phyloP scores from a whole-genome alignment of 2,329 filamentous ascomycete species.

The Colletotrichum eremochloae region DNA sequence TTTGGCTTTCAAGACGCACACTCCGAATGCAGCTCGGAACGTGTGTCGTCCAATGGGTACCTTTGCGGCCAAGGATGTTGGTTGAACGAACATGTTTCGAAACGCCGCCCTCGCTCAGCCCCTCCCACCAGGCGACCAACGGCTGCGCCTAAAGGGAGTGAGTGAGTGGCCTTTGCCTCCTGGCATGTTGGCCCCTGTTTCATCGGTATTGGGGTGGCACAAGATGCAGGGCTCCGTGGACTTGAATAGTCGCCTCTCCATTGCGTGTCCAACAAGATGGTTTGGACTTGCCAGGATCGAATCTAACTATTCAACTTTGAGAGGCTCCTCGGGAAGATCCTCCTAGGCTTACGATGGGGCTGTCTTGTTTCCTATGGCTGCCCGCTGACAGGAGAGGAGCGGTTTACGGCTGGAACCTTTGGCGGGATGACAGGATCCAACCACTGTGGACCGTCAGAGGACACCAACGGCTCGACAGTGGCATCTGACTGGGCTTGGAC shows the following conservation, averaged over 20 bases:
- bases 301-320: neutral
- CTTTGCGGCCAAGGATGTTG: constrained; percentile 21
- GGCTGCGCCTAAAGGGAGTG: constrained; percentile 17
- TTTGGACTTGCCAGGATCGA: neutral
- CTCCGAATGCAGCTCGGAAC: constrained; percentile 5
- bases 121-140: constrained; percentile 28
- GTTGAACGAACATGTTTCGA: constrained; percentile 38
- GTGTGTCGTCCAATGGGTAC: constrained; percentile 33
- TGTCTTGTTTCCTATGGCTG: constrained; percentile 1
- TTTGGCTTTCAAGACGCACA: neutral
- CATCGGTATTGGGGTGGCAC: constrained; percentile 32
- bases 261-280: neutral
- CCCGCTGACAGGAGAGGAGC: constrained; percentile 9
- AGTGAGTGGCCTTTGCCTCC: neutral
- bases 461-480: constrained; percentile 15
- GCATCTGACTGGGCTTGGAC: constrained; percentile 7
- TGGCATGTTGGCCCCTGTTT: constrained; percentile 36
- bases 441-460: constrained; percentile 13
- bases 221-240: neutral
- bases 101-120: constrained; percentile 35
- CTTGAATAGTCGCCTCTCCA: neutral
- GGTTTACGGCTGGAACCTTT: constrained; percentile 1
- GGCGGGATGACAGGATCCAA: constrained; percentile 38
- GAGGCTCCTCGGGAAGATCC: neutral
- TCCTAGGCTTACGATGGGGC: no score